These are phyloP conservation scores for Nigrospora osmanthi DNA, from an alignment of 2,329 filamentous ascomycete genomes.

Conservation along the genomic window DNA sequence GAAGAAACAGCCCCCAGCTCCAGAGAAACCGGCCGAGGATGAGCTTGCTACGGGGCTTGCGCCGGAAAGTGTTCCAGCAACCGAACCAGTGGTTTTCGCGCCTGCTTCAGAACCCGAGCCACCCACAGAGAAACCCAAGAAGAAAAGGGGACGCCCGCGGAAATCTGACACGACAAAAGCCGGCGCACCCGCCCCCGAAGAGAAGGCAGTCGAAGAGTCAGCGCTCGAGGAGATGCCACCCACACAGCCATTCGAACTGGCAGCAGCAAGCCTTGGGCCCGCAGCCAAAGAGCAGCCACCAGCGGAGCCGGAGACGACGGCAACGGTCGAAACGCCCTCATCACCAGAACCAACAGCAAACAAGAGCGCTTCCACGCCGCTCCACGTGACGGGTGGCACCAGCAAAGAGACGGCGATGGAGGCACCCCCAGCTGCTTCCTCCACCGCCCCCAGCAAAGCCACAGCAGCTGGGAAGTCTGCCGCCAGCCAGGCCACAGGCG, in stretches of 20 bases:
- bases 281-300: background rate
- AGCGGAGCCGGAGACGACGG: background rate
- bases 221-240: background rate
- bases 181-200: conserved; percentile 1
- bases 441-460: too few species aligned
- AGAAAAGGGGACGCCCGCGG: conserved; percentile 19
- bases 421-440: too few species aligned
- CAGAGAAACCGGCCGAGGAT: conserved; percentile 3
- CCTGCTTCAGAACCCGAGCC: conserved; percentile 7
- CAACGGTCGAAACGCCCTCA: conserved; percentile 1
- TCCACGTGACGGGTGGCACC: too few species aligned
- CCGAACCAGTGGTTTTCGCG: too few species aligned
- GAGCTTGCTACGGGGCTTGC: background rate
- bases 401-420: too few species aligned
- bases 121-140: conserved; percentile 16
- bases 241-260: conserved; percentile 2
- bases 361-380: too few species aligned
- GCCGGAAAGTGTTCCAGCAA: too few species aligned
- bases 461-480: conserved; percentile 5
- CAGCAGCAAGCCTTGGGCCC: background rate
- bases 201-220: background rate
- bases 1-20: conserved; percentile 14
- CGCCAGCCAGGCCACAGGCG: conserved; percentile 9
- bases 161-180: conserved; percentile 15
- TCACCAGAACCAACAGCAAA: background rate